Evolutionary conservation across 1,284 basidiomycete genomes (phyloP), one percentile per base, ranked within the genome.

Genomic region (Pseudozyma thailandica): DNA sequence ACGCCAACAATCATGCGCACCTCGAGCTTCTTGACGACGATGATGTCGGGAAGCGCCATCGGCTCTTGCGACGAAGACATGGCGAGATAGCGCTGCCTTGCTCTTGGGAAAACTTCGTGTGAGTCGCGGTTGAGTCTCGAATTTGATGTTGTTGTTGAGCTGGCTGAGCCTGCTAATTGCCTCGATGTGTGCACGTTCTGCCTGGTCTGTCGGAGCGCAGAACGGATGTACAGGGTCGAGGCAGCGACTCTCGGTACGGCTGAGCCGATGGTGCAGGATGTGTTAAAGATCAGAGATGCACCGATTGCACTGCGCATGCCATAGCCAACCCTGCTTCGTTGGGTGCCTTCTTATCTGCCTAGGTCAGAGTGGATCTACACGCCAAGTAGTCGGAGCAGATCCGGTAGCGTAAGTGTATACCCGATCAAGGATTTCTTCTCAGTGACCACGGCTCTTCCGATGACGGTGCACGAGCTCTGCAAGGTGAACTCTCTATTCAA

Each of bases 1-100:
- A 79, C 68, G 42, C 80, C 80, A 28, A 75, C 75, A 26, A 63
- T 65, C 66, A 78, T 72, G 42, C 80, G 79, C 37, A 81, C 75
- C 28, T 74, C 51, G 37, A 82, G 63, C 39, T 58, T 65, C 52
- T 70, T 70, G 56, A 82, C 63, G 41, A 59, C 55, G 23, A 82
- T 76, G 21, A 73, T 59, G 55, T 81, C 80, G 20, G 71, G 76
- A 28, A 81, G 61, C 8, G 39, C 43, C 44, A 52, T n/a, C 21
- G 35, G 18, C 26, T 20, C 49, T 56, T 48, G 43, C 5, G 54
- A 50, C n/a, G 50, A 50, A 31, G 48, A 30, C 57, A 58, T 60
- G 26, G 35, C 58, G 33, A 10, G 41, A 37, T 15, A 20, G 27
- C 54, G 48, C 16, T 51, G 35, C 28, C 10, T 28, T 27, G 48